phyloP scores from a whole-genome alignment of 2,329 filamentous ascomycete species.

The Camillea tinctor region DNA sequence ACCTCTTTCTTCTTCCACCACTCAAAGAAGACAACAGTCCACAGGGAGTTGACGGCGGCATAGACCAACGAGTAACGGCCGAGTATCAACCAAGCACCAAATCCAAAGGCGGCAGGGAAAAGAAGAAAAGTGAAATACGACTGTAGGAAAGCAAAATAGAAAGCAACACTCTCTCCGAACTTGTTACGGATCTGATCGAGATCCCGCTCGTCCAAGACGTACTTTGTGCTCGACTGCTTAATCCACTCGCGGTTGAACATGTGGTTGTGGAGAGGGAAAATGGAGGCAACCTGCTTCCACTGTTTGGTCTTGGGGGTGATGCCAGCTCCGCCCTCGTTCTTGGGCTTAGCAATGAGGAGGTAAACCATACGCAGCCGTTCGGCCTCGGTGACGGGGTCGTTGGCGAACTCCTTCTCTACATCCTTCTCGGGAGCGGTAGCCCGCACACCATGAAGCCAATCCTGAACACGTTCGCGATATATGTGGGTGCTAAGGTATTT shows the following conservation, averaged over 20 bases:
- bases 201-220: slow-evolving; percentile 62
- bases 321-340: slow-evolving; percentile 74
- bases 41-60: slow-evolving; percentile 75
- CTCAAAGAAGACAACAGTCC: slow-evolving; percentile 87
- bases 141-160: slow-evolving; percentile 94
- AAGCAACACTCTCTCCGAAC: slow-evolving; percentile 82
- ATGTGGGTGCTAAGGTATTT: slow-evolving; percentile 75
- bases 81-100: slow-evolving; percentile 76
- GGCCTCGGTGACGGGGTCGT: slow-evolving; percentile 79
- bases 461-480: slow-evolving; percentile 83
- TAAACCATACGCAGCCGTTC: slow-evolving; percentile 88
- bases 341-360: slow-evolving; percentile 73
- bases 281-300: slow-evolving; percentile 70
- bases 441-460: slow-evolving; percentile 90
- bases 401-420: slow-evolving; percentile 63
- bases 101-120: slow-evolving; percentile 78
- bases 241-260: slow-evolving; percentile 74
- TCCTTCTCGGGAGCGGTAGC: slow-evolving; percentile 73
- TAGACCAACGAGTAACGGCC: slow-evolving; percentile 83
- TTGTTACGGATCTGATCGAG: slow-evolving; percentile 73
- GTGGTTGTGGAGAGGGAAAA: slow-evolving; percentile 80
- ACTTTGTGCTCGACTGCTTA: slow-evolving; percentile 70
- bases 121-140: slow-evolving; percentile 84
- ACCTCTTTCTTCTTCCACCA: slow-evolving; percentile 94
- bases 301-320: slow-evolving; percentile 67